Evolutionary conservation across 2,329 filamentous ascomycete species (phyloP), one percentile per base, ranked within the genome.

Genomic region (Cladosporium sp.): DNA sequence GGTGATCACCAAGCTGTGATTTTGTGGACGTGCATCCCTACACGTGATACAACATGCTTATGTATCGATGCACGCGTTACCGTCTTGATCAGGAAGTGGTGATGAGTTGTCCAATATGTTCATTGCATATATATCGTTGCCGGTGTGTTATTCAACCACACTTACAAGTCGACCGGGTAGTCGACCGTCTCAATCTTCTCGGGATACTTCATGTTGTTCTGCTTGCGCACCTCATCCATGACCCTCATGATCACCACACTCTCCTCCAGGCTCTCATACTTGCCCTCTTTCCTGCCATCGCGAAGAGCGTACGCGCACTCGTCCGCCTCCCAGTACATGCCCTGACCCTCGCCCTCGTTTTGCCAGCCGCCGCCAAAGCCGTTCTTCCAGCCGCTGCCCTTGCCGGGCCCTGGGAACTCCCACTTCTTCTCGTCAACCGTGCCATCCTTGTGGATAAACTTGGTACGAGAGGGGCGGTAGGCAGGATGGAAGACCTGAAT

Each of bases 261-360:
- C 77, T 95, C 90, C 43, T 81, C 77, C 75, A 82, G 81, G 16
- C 84, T 82, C 70, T 93, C 72, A 10, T 78, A 78, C 44, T 79
- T 77, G 66, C 88, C 89, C 75, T 95, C 85, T 63, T 84, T 79
- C 71, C 82, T 83, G 18, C 89, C 87, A 66, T 93, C 89, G 41
- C 85, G 77, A 53, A 95, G 66, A 59, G 86, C 88, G 43, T 84
- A 77, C 28, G 85, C 87, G 58, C 82, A 85, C 74, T 89, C 87
- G 67, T 91, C 87, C 1, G 88, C 88, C 68, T 91, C 86, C 85
- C 85, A 92, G 72, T 89, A 93, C 87, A 95, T 93, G 46, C 89
- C 89, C 58, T 89, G 85, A 9, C 88, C 89, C 60, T 75, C 71
- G 11, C 75, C 78, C 28, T 82, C 80, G 54, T 79, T 72, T 32